These are phyloP conservation scores for Purpureocillium lavendulum DNA, from an alignment of 2,329 filamentous ascomycete species.

Conservation along the genomic window DNA sequence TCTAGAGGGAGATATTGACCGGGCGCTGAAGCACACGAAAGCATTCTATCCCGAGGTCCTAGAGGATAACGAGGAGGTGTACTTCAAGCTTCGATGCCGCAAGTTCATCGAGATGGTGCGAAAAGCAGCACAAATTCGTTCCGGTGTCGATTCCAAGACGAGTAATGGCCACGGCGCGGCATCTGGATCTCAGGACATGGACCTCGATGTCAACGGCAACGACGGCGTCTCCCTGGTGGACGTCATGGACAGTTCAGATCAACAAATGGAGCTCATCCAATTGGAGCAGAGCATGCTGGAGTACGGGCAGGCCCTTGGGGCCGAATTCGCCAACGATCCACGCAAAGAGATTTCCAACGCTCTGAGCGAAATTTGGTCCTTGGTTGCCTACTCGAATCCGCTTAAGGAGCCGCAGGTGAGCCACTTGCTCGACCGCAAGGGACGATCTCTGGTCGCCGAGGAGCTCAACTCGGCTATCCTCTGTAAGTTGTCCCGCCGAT, in stretches of 20 bases:
- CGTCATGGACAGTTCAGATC: constrained; percentile 40
- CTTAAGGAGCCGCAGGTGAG: constrained; percentile 65
- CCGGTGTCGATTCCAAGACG: constrained; percentile 34
- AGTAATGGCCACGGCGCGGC: constrained; percentile 30
- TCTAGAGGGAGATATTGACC: constrained; percentile 85
- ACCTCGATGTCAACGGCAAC: constrained; percentile 42
- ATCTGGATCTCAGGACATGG: constrained; percentile 41
- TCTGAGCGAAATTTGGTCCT: constrained; percentile 76
- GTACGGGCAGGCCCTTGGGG: constrained; percentile 72
- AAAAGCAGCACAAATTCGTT: constrained; percentile 57
- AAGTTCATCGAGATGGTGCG: constrained; percentile 96
- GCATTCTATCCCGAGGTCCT: constrained; percentile 75
- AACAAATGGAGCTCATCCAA: constrained; percentile 24
- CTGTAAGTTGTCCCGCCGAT: constrained; percentile 44
- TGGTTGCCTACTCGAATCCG: constrained; percentile 81
- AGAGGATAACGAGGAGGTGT: constrained; percentile 69
- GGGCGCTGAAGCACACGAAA: constrained; percentile 73
- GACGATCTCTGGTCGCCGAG: constrained; percentile 74
- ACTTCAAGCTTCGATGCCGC: constrained; percentile 80
- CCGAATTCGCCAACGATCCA: constrained; percentile 67
- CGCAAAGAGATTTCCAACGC: constrained; percentile 63
- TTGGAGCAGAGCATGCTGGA: constrained; percentile 62
- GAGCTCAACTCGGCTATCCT: constrained; percentile 91
- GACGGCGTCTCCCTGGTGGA: constrained; percentile 32
- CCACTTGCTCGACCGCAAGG: constrained; percentile 67